Evolutionary conservation across 2,329 filamentous ascomycete species (phyloP).

Genomic region (Cytospora chrysosperma): DNA sequence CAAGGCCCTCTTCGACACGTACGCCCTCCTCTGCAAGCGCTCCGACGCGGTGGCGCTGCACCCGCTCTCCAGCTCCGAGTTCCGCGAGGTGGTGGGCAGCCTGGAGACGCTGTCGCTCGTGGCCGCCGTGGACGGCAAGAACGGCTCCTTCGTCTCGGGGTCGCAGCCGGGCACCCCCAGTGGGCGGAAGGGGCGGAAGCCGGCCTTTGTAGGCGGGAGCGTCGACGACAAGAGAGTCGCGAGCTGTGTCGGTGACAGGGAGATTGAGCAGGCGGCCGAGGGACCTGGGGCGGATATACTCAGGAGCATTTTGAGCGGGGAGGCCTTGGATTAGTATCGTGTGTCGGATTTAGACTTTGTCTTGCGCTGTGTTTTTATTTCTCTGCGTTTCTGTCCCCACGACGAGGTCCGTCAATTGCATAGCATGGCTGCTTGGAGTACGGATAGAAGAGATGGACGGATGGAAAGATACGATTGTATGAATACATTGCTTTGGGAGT

Average conservation of each 20-base stretch:
- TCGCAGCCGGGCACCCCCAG: constrained; percentile 63
- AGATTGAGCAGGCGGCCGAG: constrained; percentile 70
- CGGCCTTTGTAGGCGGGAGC: constrained; percentile 48
- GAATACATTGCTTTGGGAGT: constrained; percentile 18
- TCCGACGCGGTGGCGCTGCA: constrained; percentile 75
- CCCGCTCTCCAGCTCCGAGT: constrained; percentile 86
- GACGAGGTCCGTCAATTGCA: neutral
- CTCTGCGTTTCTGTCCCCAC: neutral
- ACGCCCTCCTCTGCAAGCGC: constrained; percentile 76
- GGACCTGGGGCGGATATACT: constrained; percentile 61
- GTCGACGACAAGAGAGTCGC: constrained; percentile 75
- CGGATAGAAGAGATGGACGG: no score
- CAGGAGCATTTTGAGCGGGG: constrained; percentile 60
- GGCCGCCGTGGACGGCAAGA: constrained; percentile 67
- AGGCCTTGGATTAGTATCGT: constrained; percentile 53
- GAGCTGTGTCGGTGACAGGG: constrained; percentile 76
- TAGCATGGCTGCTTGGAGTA: constrained; percentile 5
- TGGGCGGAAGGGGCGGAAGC: constrained; percentile 57
- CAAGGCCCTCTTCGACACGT: constrained; percentile 80
- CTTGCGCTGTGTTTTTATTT: constrained; percentile 4
- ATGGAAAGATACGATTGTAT: constrained; percentile 12
- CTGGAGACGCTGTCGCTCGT: constrained; percentile 85
- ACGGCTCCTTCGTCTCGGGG: constrained; percentile 58
- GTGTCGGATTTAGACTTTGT: neutral
- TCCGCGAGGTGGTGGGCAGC: constrained; percentile 86